Evolutionary conservation across 495 filamentous ascomycete genomes (phyloP).

Genomic region (Penicillium waksmanii): DNA sequence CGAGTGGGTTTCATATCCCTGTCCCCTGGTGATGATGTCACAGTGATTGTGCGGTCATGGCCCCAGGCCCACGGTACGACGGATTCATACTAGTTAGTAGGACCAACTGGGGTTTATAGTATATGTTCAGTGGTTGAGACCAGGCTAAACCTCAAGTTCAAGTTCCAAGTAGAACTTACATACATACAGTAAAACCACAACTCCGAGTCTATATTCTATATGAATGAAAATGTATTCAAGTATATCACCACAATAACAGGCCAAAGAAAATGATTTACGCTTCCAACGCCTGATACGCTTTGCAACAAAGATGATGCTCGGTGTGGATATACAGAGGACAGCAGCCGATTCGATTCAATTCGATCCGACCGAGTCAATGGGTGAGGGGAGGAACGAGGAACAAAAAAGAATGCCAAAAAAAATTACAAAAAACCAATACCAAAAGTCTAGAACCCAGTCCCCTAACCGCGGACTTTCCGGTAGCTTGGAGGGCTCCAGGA

Average conservation of each 20-base stretch:
- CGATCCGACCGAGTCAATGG: constrained; percentile 2
- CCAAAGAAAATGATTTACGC: constrained; percentile 7
- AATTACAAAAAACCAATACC: background rate
- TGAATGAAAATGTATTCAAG: background rate
- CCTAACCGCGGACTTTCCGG: constrained; percentile 80
- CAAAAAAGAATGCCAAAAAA: constrained; percentile 3
- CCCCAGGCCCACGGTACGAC: no score
- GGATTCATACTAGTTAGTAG: no score
- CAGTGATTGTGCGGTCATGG: no score
- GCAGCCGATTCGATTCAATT: background rate
- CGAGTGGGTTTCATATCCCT: no score
- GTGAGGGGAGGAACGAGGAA: constrained; percentile 3
- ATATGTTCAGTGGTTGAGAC: no score
- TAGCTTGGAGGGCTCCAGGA: constrained; percentile 92
- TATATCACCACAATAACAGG: constrained; percentile 2
- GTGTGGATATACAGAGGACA: constrained; percentile 19
- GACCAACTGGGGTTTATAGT: no score
- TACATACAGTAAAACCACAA: no score
- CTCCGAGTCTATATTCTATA: background rate
- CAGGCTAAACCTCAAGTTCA: no score
- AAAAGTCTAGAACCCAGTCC: constrained; percentile 25
- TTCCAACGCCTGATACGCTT: constrained; percentile 23
- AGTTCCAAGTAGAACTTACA: no score
- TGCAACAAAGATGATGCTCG: constrained; percentile 23
- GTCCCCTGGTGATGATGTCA: no score